phyloP scores from a whole-genome alignment of 2,329 filamentous ascomycete species.

The Fusarium lyarnte region DNA sequence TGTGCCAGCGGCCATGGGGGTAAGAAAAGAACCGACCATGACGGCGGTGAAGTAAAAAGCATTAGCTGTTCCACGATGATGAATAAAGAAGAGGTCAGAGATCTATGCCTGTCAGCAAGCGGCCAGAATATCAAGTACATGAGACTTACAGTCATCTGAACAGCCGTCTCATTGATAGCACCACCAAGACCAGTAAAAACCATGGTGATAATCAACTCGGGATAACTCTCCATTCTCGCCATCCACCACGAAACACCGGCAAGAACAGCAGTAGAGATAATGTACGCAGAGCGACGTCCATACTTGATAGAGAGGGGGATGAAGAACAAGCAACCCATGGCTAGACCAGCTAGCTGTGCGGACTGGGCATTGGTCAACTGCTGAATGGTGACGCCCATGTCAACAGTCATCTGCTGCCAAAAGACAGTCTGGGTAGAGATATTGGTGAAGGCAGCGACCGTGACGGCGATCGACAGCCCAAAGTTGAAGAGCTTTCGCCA shows the following conservation, averaged over 20 bases:
- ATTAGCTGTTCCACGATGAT: slow-evolving; percentile 46
- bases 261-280: slow-evolving; percentile 40
- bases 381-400: slow-evolving; percentile 40
- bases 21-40: slow-evolving; percentile 45
- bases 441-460: slow-evolving; percentile 45
- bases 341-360: slow-evolving; percentile 45
- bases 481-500: slow-evolving; percentile 46
- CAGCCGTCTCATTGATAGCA: slow-evolving; percentile 52
- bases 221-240: slow-evolving; percentile 28
- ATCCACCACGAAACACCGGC: slow-evolving; percentile 40
- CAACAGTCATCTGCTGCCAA: slow-evolving; percentile 48
- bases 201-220: slow-evolving; percentile 41
- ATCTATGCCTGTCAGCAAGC: slow-evolving; percentile 31
- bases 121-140: accelerated
- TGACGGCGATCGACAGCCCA: slow-evolving; percentile 40
- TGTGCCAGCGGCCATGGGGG: slow-evolving; percentile 44
- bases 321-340: slow-evolving; percentile 48
- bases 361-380: slow-evolving; percentile 44
- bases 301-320: slow-evolving; percentile 49
- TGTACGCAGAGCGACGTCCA: slow-evolving; percentile 47
- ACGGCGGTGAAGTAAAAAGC: slow-evolving; percentile 46
- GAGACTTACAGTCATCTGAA: slow-evolving; percentile 49
- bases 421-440: slow-evolving; percentile 42
- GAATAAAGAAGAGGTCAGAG: slow-evolving; percentile 48
- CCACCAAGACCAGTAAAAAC: slow-evolving; percentile 49